Evolutionary conservation across 345 rosid genomes (phyloP).

Genomic region (Brassica incana): DNA sequence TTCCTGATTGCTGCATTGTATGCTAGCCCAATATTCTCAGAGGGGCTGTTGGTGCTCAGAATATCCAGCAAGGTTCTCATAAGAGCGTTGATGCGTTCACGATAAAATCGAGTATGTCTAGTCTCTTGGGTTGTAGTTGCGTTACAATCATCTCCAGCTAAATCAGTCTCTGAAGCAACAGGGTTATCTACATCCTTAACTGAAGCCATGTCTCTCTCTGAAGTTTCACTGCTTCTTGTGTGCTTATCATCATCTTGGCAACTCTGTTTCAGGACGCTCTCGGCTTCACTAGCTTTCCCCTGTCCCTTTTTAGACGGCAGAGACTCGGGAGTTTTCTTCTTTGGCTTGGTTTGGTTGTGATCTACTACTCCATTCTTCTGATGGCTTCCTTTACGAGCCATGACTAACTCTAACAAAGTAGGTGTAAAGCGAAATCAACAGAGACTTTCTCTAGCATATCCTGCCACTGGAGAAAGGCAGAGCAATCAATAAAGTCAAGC

Average conservation of each 20-base stretch:
- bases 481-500: background rate
- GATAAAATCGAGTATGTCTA: constrained; percentile 41
- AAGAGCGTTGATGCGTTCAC: constrained; percentile 39
- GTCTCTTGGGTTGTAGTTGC: constrained; percentile 33
- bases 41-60: constrained; percentile 49
- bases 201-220: constrained; percentile 38
- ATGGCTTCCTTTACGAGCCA: constrained; percentile 88
- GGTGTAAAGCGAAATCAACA: constrained; percentile 25
- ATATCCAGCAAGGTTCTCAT: constrained; percentile 46
- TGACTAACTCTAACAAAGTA: constrained; percentile 27
- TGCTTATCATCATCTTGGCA: constrained; percentile 47
- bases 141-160: constrained; percentile 29
- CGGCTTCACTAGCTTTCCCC: constrained; percentile 48
- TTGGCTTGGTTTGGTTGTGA: constrained; percentile 46
- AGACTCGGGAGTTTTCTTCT: constrained; percentile 52
- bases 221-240: constrained; percentile 34
- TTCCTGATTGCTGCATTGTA: constrained; percentile 50
- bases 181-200: constrained; percentile 40
- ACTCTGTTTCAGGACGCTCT: constrained; percentile 49
- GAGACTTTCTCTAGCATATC: constrained; percentile 14
- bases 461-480: constrained; percentile 30
- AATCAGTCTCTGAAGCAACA: constrained; percentile 39
- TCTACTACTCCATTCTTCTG: constrained; percentile 64
- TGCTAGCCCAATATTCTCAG: constrained; percentile 47
- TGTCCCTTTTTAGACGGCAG: constrained; percentile 41